Percentiles rank a stretch among this genome's conserved stretches.
These are phyloP conservation scores for Orobanche coerulescens DNA, from an alignment of 257 asterid species.

Conservation along the genomic window DNA sequence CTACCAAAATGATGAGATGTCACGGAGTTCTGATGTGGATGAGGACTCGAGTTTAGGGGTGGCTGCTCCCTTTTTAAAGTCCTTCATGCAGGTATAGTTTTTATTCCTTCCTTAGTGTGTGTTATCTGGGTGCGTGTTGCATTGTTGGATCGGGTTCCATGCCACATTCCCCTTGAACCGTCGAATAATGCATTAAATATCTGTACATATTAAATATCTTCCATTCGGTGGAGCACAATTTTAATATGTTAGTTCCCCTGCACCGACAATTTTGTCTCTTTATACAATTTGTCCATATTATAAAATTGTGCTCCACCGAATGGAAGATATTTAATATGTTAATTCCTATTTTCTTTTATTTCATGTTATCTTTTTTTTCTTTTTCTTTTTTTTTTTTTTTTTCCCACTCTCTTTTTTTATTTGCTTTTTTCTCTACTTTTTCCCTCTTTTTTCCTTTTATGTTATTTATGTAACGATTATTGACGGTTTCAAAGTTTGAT, in stretches of 20 bases:
- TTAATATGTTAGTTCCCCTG: background rate
- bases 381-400: too few relatives aligned
- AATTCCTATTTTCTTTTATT: too few relatives aligned
- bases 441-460: too few relatives aligned
- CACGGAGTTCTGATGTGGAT: conserved; percentile 53
- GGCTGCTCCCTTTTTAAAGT: conserved; percentile 89
- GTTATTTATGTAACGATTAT: too few relatives aligned
- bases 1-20: conserved; percentile 53
- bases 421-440: too few relatives aligned
- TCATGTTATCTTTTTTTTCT: too few relatives aligned
- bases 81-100: conserved; percentile 86
- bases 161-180: conserved; percentile 13
- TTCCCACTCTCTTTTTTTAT: too few relatives aligned
- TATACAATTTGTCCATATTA: background rate
- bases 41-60: conserved; percentile 79
- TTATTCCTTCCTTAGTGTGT: background rate
- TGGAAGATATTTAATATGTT: too few relatives aligned
- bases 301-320: too few relatives aligned
- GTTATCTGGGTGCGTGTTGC: conserved; percentile 6
- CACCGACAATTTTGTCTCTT: background rate
- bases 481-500: too few relatives aligned
- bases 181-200: background rate
- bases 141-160: background rate
- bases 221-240: background rate
- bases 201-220: too few relatives aligned